phyloP scores from a whole-genome alignment of 2,329 filamentous ascomycete species.

The Diaporthe destruens region DNA sequence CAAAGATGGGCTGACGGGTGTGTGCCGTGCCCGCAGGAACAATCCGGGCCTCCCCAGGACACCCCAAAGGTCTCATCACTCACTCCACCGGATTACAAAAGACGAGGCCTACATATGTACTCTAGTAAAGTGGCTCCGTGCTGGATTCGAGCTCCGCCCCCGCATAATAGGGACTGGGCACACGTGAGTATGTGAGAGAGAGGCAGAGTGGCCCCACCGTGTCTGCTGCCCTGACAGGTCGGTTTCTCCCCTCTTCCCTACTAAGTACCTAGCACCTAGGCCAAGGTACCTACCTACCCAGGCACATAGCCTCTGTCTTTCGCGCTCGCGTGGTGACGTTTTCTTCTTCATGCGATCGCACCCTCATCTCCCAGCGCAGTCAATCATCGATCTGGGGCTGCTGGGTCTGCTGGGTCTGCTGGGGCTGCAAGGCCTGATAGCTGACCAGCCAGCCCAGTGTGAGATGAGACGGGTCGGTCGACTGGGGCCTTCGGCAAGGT shows the following conservation, averaged over 20 bases:
- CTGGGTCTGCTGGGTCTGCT: no score
- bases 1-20: not conserved
- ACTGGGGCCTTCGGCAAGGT: not conserved
- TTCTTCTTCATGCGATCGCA: conserved; percentile 25
- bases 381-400: not conserved
- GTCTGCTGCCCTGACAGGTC: conserved; percentile 15
- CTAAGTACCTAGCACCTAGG: no score
- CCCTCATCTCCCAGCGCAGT: conserved; percentile 8
- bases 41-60: no score
- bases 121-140: conserved; percentile 28
- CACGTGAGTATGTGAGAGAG: not conserved
- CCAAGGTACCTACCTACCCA: no score
- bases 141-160: conserved; percentile 11
- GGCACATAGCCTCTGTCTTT: not conserved
- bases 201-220: conserved; percentile 1
- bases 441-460: not conserved
- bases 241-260: not conserved
- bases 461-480: conserved; percentile 5
- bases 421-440: not conserved
- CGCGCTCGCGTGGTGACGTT: conserved; percentile 17
- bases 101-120: no score
- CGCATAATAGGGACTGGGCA: not conserved
- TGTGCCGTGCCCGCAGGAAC: not conserved
- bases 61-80: no score
- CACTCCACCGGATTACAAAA: not conserved